Evolutionary conservation across 164 flowering plant genomes (phyloP).

Genomic region (Tinospora cordifolia): DNA sequence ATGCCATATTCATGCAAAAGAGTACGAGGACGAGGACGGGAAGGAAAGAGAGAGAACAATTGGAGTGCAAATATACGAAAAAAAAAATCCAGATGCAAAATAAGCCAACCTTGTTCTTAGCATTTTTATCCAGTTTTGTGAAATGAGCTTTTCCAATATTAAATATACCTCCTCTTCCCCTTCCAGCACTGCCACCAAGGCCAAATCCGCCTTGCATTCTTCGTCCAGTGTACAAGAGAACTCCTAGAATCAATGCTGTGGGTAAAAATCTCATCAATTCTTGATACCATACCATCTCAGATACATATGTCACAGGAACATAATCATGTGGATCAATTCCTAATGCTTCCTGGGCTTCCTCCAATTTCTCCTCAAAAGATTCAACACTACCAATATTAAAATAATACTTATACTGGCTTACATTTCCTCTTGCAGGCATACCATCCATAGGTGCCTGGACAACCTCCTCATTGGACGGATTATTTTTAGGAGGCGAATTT

Average conservation of each 20-base stretch:
- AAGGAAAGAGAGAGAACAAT: conserved; percentile 8
- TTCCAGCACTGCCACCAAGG: conserved; percentile 65
- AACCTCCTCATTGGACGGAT: conserved; percentile 36
- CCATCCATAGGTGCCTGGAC: conserved; percentile 36
- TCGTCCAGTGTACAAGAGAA: conserved; percentile 61
- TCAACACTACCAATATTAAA: conserved; percentile 91
- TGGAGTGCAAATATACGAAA: not conserved
- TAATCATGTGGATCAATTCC: conserved; percentile 75
- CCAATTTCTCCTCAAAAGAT: conserved; percentile 88
- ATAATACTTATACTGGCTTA: conserved; percentile 64
- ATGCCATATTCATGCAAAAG: not conserved
- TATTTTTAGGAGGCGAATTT: conserved; percentile 31
- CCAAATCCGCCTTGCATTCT: conserved; percentile 83
- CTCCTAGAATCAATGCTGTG: conserved; percentile 59
- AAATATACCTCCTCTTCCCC: conserved; percentile 84
- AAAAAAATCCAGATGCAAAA: conserved; percentile 5
- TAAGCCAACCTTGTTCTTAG: conserved; percentile 75
- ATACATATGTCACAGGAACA: conserved; percentile 77
- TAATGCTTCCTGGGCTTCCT: conserved; percentile 86
- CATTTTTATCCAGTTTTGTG: conserved; percentile 80
- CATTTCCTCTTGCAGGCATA: conserved; percentile 29
- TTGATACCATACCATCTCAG: conserved; percentile 76
- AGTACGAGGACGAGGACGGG: too few species aligned
- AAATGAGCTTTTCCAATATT: conserved; percentile 86
- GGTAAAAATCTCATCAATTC: conserved; percentile 80